Conservation (phyloP, 1,284 basidiomycete genomes). For the Trichosporon faecale region DNA sequence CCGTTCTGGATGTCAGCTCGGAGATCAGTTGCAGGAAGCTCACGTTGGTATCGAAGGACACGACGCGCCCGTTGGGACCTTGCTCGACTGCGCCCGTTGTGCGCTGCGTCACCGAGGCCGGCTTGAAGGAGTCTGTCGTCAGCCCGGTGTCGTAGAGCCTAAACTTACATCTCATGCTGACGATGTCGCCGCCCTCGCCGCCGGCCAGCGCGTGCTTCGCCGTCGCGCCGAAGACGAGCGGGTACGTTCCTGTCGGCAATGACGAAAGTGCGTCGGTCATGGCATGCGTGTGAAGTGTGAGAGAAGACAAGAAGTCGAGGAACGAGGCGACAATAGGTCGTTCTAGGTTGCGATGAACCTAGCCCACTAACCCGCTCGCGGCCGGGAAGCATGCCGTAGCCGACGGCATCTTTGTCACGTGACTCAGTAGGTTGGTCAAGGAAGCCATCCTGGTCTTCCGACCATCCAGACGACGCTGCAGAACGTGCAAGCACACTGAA, state of each 20-base stretch:
- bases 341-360: neutral
- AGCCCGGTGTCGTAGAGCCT: slow-evolving; percentile 7
- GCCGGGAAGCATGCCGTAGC: slow-evolving; percentile 3
- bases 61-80: slow-evolving; percentile 14
- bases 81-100: slow-evolving; percentile 31
- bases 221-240: slow-evolving; percentile 19
- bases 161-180: slow-evolving; percentile 23
- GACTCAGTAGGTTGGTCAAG: neutral
- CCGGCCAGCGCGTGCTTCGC: slow-evolving; percentile 14
- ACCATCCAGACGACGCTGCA: too few relatives aligned
- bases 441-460: neutral
- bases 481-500: too few relatives aligned
- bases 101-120: slow-evolving; percentile 34
- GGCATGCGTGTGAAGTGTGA: neutral
- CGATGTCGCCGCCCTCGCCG: slow-evolving; percentile 20
- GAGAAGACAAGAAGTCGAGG: neutral
- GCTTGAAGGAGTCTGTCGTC: slow-evolving; percentile 45
- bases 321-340: neutral
- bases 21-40: neutral
- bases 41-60: slow-evolving; percentile 14
- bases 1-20: slow-evolving; percentile 21
- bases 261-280: slow-evolving; percentile 27
- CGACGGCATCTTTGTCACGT: neutral
- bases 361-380: neutral
- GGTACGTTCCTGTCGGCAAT: slow-evolving; percentile 24